A percentile compares a stretch with the other conserved stretches of the same genome.
Evolutionary conservation across 305 asterid species (phyloP).

Genomic region (Ilex paraguariensis): DNA sequence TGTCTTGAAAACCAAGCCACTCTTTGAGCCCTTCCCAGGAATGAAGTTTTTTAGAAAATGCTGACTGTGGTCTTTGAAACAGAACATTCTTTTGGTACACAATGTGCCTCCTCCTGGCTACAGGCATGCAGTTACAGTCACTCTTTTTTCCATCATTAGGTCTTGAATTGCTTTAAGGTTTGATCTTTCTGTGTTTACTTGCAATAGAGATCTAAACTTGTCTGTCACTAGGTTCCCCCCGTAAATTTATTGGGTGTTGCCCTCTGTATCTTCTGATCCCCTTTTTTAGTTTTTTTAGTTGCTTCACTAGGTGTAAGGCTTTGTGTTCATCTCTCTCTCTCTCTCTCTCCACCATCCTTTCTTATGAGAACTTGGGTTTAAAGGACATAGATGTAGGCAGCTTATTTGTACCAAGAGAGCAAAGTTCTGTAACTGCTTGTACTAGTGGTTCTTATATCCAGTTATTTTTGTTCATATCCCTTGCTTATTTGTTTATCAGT

Average conservation of each 20-base stretch:
- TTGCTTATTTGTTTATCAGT: not conserved
- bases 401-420: not conserved
- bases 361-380: not conserved
- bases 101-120: not conserved
- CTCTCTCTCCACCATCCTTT: constrained; percentile 1
- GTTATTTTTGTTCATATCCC: not conserved
- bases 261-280: too few species aligned
- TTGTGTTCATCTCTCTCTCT: constrained; percentile 1
- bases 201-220: too few species aligned
- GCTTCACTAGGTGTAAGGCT: not conserved
- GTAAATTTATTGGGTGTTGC: too few species aligned
- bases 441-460: not conserved
- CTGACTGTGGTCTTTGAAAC: too few species aligned
- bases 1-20: not conserved
- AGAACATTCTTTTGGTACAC: not conserved
- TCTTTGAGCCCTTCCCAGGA: not conserved
- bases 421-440: too few species aligned
- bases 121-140: not conserved
- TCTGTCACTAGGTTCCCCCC: too few species aligned
- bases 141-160: not conserved
- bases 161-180: not conserved
- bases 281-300: constrained; percentile 1
- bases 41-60: not conserved
- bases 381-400: not conserved
- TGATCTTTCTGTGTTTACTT: not conserved